Evolutionary conservation across 805 yeast species (phyloP), one percentile per base, ranked within the genome.

Genomic region (Myxozyma geophila): DNA sequence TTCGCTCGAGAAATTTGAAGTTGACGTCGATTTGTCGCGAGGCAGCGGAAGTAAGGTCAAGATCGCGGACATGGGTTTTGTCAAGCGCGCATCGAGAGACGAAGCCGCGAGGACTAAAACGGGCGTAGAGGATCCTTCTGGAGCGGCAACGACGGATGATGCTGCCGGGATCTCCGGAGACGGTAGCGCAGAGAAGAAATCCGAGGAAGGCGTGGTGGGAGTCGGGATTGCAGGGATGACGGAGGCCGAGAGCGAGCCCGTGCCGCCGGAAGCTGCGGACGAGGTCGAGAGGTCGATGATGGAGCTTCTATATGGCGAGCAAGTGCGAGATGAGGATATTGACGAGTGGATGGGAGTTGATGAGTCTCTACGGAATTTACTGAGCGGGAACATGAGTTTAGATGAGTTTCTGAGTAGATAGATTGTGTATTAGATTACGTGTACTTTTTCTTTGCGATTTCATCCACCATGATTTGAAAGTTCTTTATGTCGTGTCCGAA

Each of bases 401-500:
- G 72, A 70, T 44, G 72, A 70, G 48, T 65, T 70, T 58, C 59
- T 70, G 44, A 48, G 62, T 15, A 41, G 28, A 36, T 47, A 40
- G 49, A 56, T 47, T 23, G n/a, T 56, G 6, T 47, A 56, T 37
- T 46, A 23, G 7, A 33, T 46, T 43, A 44, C 28, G 13, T 35
- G 46, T 58, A 49, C 23, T 50, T 49, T 21, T 46, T 58, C 36
- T 17, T 17, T 19, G 64, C 58, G 28, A 62, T 49, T 6, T 72
- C 74, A 13, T 57, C 39, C n/a, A 71, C 60, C 59, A 72, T 71
- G 36, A 58, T 44, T 43, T 59, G 59, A 12, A 72, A 71, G n/a
- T 70, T 70, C 13, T 50, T 59, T 1, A 67, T 62, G 35, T 68
- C 67, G 47, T 72, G 75, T 10, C 74, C 75, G 44, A 72, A 71